Conservation (phyloP, 306 rosid genomes). For the Quercus mongolica region DNA sequence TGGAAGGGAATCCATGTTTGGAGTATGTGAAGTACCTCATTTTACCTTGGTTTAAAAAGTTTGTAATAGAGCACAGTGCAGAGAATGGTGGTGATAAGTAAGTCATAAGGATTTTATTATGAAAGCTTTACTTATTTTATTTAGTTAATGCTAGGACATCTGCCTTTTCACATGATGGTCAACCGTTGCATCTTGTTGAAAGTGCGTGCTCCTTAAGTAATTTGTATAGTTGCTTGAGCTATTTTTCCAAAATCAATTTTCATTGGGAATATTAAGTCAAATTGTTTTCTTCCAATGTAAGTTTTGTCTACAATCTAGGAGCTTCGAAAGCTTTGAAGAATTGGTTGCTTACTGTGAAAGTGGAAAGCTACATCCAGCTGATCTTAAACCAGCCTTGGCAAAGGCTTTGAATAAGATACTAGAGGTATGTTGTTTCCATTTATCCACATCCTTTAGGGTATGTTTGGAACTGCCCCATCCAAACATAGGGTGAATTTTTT, state of each 20-base stretch:
- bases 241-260: slow-evolving; percentile 2
- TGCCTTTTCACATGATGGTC: not conserved
- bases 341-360: slow-evolving; percentile 53
- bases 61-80: slow-evolving; percentile 57
- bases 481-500: too few relatives aligned
- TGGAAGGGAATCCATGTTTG: slow-evolving; percentile 79
- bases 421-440: slow-evolving; percentile 46
- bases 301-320: slow-evolving; percentile 8
- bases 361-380: slow-evolving; percentile 72
- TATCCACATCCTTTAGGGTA: not conserved
- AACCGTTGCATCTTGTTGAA: not conserved
- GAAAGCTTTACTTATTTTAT: not conserved
- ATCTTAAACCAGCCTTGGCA: slow-evolving; percentile 70
- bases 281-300: not conserved
- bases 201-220: not conserved
- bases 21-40: slow-evolving; percentile 68
- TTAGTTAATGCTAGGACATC: not conserved
- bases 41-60: slow-evolving; percentile 78
- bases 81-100: slow-evolving; percentile 76
- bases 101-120: slow-evolving; percentile 26
- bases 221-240: not conserved
- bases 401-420: slow-evolving; percentile 73
- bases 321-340: slow-evolving; percentile 57
- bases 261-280: slow-evolving; percentile 1
- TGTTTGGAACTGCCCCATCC: not conserved